Base-by-base conservation (phyloP, 2,329 filamentous ascomycete genomes). In the Didymella arachidicola region DNA sequence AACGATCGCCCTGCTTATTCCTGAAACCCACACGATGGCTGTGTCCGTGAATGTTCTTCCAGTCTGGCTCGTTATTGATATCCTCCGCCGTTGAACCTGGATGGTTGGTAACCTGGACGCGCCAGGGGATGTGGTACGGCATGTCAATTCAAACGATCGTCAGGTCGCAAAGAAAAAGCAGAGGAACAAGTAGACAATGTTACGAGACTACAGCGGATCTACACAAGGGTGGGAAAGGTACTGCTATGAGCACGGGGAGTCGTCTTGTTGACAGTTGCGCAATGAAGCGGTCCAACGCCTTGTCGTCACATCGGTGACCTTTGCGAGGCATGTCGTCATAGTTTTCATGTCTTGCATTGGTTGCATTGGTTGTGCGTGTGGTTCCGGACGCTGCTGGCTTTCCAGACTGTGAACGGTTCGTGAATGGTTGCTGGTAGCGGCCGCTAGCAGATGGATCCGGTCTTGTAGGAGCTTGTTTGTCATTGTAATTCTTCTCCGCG, bases 1-100 rank as follows among this genome's bases (percentile, higher is more conserved):
- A 53, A 5, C 78, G 73, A 44, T 77, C 72, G 7, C 62, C 39
- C 36, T 76, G 64, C 2, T 64, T 57, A 50, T 80, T 77, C 39
- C 68, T 72, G 65, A 72, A 78, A 1, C 80, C 80, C 38, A 81
- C 69, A 6, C 75, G 75, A 53, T 82, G 78, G 16, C 74, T 66
- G 59, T 79, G 77, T 3, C 32, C 49, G 32, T 61, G 52, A 1
- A 70, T 70, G 0, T 61, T 59, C 14, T 61, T 62, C 80, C 81
- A 82, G 43, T 81, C 69, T 1, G 80, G 79, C 63, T 82, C 81
- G 6, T 76, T 66, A 16, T 70, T 68, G 30, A 82, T 79, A 12
- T 80, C 80, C 26, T 75, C 61, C 4, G 60, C 63, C 0, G 76
- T 70, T 0, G 79, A 80, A 6, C 79, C 80, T 0, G 77, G 76